Evolutionary conservation across 2,329 filamentous ascomycete genomes (phyloP).

Genomic region (Lecanosticta acicola): DNA sequence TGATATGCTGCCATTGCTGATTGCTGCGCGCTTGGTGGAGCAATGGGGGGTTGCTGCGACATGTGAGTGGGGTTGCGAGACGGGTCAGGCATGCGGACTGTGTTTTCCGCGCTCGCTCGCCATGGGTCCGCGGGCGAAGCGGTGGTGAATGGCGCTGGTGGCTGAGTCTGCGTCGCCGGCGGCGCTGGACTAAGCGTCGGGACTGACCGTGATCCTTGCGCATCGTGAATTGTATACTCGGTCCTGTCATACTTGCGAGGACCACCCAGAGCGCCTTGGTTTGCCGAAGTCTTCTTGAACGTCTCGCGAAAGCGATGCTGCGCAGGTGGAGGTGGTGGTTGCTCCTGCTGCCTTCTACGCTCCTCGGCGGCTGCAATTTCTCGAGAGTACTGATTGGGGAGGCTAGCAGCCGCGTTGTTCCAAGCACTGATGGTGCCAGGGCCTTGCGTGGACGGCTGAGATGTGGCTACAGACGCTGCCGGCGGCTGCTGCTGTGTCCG

Average conservation of each 20-base stretch:
- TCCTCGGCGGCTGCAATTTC: constrained; percentile 20
- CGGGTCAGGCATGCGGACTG: constrained; percentile 31
- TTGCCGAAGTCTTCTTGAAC: constrained; percentile 32
- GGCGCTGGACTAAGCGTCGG: constrained; percentile 26
- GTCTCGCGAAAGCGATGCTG: constrained; percentile 30
- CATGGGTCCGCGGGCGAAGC: constrained; percentile 23
- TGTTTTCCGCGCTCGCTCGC: constrained; percentile 21
- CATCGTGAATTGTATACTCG: constrained; percentile 30
- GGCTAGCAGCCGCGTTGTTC: constrained; percentile 22
- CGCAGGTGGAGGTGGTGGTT: constrained; percentile 4
- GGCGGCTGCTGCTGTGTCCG: constrained; percentile 24
- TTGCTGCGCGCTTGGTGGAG: constrained; percentile 20
- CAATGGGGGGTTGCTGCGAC: constrained; percentile 27
- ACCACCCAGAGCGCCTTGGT: constrained; percentile 24
- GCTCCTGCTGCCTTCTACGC: constrained; percentile 8
- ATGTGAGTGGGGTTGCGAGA: constrained; percentile 29
- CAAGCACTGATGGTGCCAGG: constrained; percentile 24
- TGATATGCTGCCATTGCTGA: constrained; percentile 17
- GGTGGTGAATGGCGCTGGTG: constrained; percentile 24
- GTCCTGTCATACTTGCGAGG: constrained; percentile 25
- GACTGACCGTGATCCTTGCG: constrained; percentile 23
- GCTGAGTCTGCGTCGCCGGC: constrained; percentile 32
- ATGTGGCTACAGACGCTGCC: no score
- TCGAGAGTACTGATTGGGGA: constrained; percentile 24
- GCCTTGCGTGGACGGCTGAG: constrained; percentile 7